Evolutionary conservation across 768 basidiomycete species (phyloP), one percentile per base, ranked within the genome.

Genomic region (Dentipellis fragilis): DNA sequence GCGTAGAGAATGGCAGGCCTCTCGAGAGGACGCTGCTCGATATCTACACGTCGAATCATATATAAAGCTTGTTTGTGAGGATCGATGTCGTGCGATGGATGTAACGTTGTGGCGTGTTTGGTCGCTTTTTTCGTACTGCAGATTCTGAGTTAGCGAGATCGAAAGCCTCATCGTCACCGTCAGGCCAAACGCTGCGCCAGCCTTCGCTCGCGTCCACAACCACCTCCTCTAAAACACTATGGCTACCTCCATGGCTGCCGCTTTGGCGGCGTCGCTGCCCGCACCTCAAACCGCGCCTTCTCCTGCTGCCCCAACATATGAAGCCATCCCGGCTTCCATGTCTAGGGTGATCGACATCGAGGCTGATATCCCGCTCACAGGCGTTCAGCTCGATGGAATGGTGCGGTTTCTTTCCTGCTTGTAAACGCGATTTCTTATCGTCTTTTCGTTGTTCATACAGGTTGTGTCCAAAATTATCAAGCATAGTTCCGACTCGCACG

Each of bases 401-500:
- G 93, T 93, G 68, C 68, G 87, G 63, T 17, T 10, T 49, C 29
- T 29, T 29, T 29, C 29, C 29, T 29, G 3, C 29, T 29, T 29
- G 3, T 6, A 3, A 29, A 29, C 6, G 10, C 45, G 16, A 22
- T 34, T 45, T 36, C 12, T 56, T 29, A 9, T 53, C 35, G 16
- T 6, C 36, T 51, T 42, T 48, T 42, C 22, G 53, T 22, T 51
- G 35, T 22, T 22, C 42, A 59, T 55, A 46, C 66, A 95, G 93
- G 92, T 91, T 53, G 85, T 94, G 55, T 81, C 89, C 54, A 96
- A 95, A 75, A 93, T 97, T 54, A 76, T 94, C 65, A 95, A 96
- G 72, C 94, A 96, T 67, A 81, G 89, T 45, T 80, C 85, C 51
- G 94, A 95, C 66, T 76, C 84, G 12, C 75, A 79, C 23, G 80